A percentile compares a stretch with the other conserved stretches of the same genome.
Evolutionary conservation across 177 flowering plant species (phyloP).

Genomic region (Vitis hybrid): DNA sequence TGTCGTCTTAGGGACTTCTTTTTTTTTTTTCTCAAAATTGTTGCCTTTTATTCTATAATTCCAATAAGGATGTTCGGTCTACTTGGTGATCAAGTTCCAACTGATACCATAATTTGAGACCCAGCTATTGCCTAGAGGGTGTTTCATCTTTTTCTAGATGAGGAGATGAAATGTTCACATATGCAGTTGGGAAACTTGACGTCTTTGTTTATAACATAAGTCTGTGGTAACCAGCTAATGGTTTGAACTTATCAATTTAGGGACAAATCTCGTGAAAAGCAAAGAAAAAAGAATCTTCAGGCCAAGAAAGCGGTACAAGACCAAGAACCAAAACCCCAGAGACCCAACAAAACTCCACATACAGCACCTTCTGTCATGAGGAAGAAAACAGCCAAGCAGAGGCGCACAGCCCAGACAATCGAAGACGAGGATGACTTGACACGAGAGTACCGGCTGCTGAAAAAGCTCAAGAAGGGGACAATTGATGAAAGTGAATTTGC

Average conservation of each 20-base stretch:
- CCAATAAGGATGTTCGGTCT: no score
- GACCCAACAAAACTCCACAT: constrained; percentile 31
- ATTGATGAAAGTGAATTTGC: constrained; percentile 80
- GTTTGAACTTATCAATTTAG: constrained; percentile 26
- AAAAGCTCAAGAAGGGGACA: constrained; percentile 75
- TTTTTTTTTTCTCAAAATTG: no score
- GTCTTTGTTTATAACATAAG: not conserved
- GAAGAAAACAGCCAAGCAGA: constrained; percentile 86
- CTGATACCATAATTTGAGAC: no score
- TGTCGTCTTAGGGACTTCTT: no score
- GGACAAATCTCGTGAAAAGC: constrained; percentile 90
- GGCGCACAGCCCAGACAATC: constrained; percentile 69
- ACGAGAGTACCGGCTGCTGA: constrained; percentile 76
- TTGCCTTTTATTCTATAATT: no score
- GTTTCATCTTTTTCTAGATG: no score
- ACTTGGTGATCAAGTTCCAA: no score
- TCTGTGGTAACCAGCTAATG: not conserved
- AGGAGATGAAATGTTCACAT: no score
- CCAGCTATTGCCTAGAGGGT: no score
- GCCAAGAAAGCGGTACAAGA: constrained; percentile 47
- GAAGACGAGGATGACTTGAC: constrained; percentile 83
- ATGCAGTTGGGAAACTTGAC: not conserved
- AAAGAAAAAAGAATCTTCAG: constrained; percentile 73
- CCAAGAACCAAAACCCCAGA: constrained; percentile 37
- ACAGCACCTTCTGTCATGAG: constrained; percentile 35